A percentile compares a stretch with the other conserved stretches of the same genome.
Evolutionary conservation across 2,329 filamentous ascomycete genomes (phyloP).

Genomic region (Arthrobotrys entomopaga): DNA sequence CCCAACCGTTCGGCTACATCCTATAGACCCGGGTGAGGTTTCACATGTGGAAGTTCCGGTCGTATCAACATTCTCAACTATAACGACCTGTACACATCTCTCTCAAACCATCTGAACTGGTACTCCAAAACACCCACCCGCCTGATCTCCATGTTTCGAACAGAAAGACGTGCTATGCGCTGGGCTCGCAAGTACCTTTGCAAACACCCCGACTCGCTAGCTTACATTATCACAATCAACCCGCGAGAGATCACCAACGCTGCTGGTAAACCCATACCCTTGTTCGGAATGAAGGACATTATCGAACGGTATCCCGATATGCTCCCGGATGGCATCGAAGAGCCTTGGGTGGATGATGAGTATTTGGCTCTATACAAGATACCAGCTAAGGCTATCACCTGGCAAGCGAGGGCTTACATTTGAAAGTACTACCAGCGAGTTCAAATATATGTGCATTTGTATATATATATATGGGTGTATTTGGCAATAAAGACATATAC

Average conservation of each 20-base stretch:
- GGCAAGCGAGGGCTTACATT: background rate
- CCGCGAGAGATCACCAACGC: conserved; percentile 11
- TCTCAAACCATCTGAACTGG: conserved; percentile 26
- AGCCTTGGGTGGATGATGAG: conserved; percentile 11
- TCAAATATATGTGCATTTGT: too few relatives aligned
- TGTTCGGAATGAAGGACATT: conserved; percentile 11
- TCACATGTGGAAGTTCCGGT: background rate
- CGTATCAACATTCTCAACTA: conserved; percentile 27
- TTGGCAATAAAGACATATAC: too few relatives aligned
- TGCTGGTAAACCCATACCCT: background rate
- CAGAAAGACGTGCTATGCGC: background rate
- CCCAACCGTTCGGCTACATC: conserved; percentile 3
- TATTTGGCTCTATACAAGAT: conserved; percentile 33
- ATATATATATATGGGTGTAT: too few relatives aligned
- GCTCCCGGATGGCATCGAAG: background rate
- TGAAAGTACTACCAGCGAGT: too few relatives aligned
- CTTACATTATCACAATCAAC: conserved; percentile 19
- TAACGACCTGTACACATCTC: background rate
- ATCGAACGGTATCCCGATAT: conserved; percentile 10
- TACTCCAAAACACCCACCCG: background rate
- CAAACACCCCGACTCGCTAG: background rate
- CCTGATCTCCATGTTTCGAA: conserved; percentile 37
- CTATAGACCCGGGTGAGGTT: conserved; percentile 8
- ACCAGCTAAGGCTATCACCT: conserved; percentile 15
- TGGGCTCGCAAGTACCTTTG: conserved; percentile 17